Evolutionary conservation across 495 filamentous ascomycete species (phyloP), one percentile per base, ranked within the genome.

Genomic region (Penicillium crystallinum): DNA sequence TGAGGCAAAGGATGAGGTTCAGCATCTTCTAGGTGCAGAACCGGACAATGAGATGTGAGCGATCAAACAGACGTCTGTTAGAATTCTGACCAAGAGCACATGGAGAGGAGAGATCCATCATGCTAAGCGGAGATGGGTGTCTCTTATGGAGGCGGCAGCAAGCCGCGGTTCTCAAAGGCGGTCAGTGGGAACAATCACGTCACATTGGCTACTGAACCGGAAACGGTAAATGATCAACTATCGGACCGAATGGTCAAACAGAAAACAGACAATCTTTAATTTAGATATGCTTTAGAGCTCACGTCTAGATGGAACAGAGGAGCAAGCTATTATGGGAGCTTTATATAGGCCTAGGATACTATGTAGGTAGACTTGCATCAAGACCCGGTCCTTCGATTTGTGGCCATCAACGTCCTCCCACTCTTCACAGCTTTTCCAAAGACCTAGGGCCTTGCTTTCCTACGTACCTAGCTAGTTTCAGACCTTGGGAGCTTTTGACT

Each of bases 131-230:
- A 54, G 44, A 35, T 54, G 19, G 7, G 53, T 19, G 37, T 54
- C 22, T n/a, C 29, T 46, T 47, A 2, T 25, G 22, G 33, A 14
- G 44, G 4, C 11, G 51, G 55, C 47, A 36, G n/a, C 9, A 23
- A 49, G 44, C 51, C 51, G 51, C 55, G 55, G 55, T 46, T 54
- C 35, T 49, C 18, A 47, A 46, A 25, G 40, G 21, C 44, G 34
- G 47, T 49, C 47, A 40, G 27, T 15, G 38, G 23, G 14, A 21
- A 22, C 38, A 41, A 42, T 50, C 48, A 41, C 47, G 37, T 41
- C 36, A 40, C 38, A 29, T 42, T 42, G 31, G 19, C 33, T 25
- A 21, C n/a, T 17, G 11, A 27, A 27, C 33, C 45, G 33, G 45
- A 47, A 10, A 37, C 2, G 18, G 44, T 11, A 42, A 27, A n/a